Base-by-base conservation (phyloP, 106 monocot species). In the Posidonia australis region DNA sequence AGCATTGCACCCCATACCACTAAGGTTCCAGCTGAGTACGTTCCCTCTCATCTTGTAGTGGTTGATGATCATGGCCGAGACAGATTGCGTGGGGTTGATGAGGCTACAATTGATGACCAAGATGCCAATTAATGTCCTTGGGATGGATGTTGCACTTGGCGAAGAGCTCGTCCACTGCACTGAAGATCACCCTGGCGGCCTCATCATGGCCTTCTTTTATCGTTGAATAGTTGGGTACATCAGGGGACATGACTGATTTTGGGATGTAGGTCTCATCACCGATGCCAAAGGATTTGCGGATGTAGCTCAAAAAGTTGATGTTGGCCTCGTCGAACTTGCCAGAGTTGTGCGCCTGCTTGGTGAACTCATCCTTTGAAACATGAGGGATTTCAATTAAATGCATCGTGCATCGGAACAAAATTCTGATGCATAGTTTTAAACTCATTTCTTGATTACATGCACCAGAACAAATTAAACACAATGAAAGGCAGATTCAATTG, bases 211-310 rank as follows among this genome's bases (percentile, higher is more conserved):
- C 74, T 47, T 74, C 74, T 23, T 74, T 74, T 67, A 74, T 74
- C 27, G 74, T 74, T 10, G 74, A 66, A 32, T 46, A 66, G 67
- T 67, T 74, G 74, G 58, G 57, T 58, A 49, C 60, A 58, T 42
- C 77, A 10, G 94, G 48, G 14, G 80, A 43, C 70, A 80, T 78
- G 46, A 91, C 67, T 30, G 73, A 64, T n/a, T 48, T 75, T 1
- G 96, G 96, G 12, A 98, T 54, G 84, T 90, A 98, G 30, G 90
- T 85, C 75, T 90, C 90, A 65, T 98, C 90, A 21, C 96, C 96
- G 64, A 98, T 81, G 63, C 96, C 96, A 4, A 90, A 90, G 0
- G 87, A 77, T n/a, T 77, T 54, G 19, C 90, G 79, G 67, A 98
- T 86, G 1, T 87, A 78, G 43, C 75, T 73, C 55, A 91, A 90